A percentile compares a stretch with the other conserved stretches of the same genome.
Conservation (phyloP, 2,329 filamentous ascomycete species). For the Fusarium albidum region DNA sequence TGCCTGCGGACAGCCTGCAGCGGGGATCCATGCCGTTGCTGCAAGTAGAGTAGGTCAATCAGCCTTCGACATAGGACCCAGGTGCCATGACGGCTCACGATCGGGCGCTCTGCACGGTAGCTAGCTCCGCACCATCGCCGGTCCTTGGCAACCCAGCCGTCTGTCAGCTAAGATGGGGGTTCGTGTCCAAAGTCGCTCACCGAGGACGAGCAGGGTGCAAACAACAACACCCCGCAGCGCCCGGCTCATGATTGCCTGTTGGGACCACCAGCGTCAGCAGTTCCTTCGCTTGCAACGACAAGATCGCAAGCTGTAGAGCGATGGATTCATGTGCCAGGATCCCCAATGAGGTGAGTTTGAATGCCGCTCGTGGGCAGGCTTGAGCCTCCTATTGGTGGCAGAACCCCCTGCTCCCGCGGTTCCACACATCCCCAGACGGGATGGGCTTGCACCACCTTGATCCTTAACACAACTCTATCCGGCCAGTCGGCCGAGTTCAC, state of each 20-base stretch:
- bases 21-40: conserved; percentile 21
- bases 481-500: conserved; percentile 25
- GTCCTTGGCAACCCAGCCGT: conserved; percentile 31
- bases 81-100: conserved; percentile 24
- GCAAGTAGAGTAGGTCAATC: conserved; percentile 26
- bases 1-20: conserved; percentile 2
- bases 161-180: conserved; percentile 14
- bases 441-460: conserved; percentile 35
- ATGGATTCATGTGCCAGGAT: neutral
- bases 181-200: conserved; percentile 36
- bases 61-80: conserved; percentile 22
- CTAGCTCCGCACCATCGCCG: conserved; percentile 25
- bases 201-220: conserved; percentile 23
- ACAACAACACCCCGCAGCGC: conserved; percentile 11
- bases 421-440: conserved; percentile 24
- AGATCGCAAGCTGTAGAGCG: conserved; percentile 17
- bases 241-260: conserved; percentile 24
- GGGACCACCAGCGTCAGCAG: neutral
- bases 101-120: conserved; percentile 11
- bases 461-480: conserved; percentile 30
- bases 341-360: conserved; percentile 6
- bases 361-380: conserved; percentile 35
- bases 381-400: conserved; percentile 26
- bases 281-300: conserved; percentile 21
- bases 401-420: conserved; percentile 24